Conservation (phyloP, 192 early-diverging fungal species). For the Mortierella hygrophila region DNA sequence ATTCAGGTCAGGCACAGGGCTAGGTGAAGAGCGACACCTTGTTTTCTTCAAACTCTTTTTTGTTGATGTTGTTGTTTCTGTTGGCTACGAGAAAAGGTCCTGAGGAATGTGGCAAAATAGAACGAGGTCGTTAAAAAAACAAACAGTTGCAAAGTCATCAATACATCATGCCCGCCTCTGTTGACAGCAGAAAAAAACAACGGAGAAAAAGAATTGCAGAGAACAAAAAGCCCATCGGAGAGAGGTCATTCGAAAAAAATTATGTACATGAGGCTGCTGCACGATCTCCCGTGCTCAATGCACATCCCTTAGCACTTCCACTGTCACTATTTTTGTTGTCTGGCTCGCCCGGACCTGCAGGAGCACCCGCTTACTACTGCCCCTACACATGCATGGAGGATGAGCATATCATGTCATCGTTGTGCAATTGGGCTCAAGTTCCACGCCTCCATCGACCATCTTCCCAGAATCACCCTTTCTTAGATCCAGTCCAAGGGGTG, state of each 20-base stretch:
- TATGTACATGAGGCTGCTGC: not conserved
- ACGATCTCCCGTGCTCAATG: not conserved
- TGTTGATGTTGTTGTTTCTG: too few relatives aligned
- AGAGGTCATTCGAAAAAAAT: not conserved
- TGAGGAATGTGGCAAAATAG: conserved; percentile 2
- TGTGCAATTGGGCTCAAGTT: not conserved
- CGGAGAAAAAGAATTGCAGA: not conserved
- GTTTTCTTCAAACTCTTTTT: not conserved
- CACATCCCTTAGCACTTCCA: not conserved
- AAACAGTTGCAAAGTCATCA: not conserved
- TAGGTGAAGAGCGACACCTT: not conserved
- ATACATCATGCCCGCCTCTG: not conserved
- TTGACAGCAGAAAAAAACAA: not conserved
- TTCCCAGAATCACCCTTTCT: not conserved
- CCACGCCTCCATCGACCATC: not conserved
- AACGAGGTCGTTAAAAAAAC: not conserved
- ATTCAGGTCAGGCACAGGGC: not conserved
- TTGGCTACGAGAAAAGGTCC: not conserved
- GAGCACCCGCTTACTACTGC: not conserved
- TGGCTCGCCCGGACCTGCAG: conserved; percentile 4
- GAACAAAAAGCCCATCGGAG: not conserved
- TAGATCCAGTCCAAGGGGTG: not conserved
- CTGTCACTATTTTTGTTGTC: not conserved
- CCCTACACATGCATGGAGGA: not conserved
- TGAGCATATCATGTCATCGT: not conserved